Percentiles rank a stretch among this genome's conserved stretches.
Conservation (phyloP, 139 green algal genomes). For the Eudorina sp. region DNA sequence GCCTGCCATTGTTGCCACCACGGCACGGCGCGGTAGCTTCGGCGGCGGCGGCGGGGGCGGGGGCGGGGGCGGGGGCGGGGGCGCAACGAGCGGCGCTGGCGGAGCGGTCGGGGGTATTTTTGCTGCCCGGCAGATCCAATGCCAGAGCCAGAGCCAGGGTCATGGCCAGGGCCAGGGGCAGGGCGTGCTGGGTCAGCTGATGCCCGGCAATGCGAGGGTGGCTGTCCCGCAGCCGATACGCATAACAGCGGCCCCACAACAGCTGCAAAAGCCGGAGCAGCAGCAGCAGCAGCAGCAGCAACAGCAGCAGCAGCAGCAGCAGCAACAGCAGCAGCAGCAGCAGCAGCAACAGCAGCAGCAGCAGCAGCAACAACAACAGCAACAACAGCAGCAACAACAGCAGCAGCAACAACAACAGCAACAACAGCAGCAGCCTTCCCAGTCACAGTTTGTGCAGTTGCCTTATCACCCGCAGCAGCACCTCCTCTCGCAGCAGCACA, state of each 20-base stretch:
- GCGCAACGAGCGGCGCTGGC: too few relatives aligned
- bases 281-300: background rate
- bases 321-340: slow-evolving; percentile 14
- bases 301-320: background rate
- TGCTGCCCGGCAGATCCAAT: background rate
- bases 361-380: background rate
- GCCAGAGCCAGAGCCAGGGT: background rate
- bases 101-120: background rate
- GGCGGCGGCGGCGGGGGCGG: background rate
- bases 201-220: too few relatives aligned
- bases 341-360: background rate
- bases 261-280: background rate
- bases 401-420: slow-evolving; percentile 10
- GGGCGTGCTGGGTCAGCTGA: too few relatives aligned
- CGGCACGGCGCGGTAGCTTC: background rate
- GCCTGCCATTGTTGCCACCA: too few relatives aligned
- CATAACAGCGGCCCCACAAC: background rate
- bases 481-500: background rate
- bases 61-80: background rate
- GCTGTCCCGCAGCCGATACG: too few relatives aligned
- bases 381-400: background rate
- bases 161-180: background rate
- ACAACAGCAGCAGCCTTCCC: background rate
- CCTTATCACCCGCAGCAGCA: background rate
- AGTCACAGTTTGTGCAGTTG: background rate